Conservation (phyloP, 164 flowering plant genomes). For the Cinnamomum chago region DNA sequence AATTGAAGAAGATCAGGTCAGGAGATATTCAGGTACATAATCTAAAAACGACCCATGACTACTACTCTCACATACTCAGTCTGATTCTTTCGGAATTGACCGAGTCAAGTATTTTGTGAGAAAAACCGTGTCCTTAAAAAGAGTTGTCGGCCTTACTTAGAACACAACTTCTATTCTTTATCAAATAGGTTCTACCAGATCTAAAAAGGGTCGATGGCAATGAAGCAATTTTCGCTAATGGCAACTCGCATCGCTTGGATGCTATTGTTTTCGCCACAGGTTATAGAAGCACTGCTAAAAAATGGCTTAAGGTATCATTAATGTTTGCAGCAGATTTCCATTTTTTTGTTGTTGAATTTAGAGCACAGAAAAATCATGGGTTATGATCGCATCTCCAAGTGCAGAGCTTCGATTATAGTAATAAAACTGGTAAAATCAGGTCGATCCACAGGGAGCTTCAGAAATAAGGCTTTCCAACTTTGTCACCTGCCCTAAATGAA, state of each 20-base stretch:
- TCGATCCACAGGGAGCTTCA: too few species aligned
- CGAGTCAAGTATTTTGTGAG: background rate
- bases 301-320: slow-evolving; percentile 2
- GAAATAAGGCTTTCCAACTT: too few species aligned
- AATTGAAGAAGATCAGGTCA: slow-evolving; percentile 23
- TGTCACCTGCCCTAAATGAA: too few species aligned
- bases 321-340: background rate
- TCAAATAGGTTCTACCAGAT: slow-evolving; percentile 3
- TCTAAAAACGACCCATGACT: background rate
- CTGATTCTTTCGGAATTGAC: background rate
- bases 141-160: background rate
- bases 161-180: background rate
- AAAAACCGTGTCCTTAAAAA: background rate
- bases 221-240: background rate
- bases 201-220: background rate
- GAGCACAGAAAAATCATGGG: background rate
- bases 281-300: slow-evolving; percentile 10
- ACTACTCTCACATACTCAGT: background rate
- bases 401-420: too few species aligned
- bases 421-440: too few species aligned
- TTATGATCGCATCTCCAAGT: too few species aligned
- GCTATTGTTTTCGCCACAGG: slow-evolving; percentile 15
- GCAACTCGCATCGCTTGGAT: background rate
- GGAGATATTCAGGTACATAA: slow-evolving; percentile 29
- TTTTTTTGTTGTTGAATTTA: background rate